A percentile compares a stretch with the other conserved stretches of the same genome.
Evolutionary conservation across 768 basidiomycete species (phyloP).

Genomic region (Obba rivulosa): DNA sequence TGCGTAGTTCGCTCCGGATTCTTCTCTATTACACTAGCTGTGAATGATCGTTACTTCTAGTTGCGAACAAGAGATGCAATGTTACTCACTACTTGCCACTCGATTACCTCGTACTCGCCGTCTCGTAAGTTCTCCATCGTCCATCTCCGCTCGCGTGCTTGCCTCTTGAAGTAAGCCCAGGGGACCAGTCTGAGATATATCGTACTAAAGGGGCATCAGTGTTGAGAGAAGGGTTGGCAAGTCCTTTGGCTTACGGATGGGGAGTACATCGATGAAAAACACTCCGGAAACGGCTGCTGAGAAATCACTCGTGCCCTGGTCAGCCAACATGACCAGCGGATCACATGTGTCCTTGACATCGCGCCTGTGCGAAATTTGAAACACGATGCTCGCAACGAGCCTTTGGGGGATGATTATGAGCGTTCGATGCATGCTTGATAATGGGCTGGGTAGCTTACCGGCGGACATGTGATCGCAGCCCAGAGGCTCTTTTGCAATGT

Average conservation of each 20-base stretch:
- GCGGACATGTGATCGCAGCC: not conserved
- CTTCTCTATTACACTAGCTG: not conserved
- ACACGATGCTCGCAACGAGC: slow-evolving; percentile 1
- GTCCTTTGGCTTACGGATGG: slow-evolving; percentile 12
- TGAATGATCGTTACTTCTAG: slow-evolving; percentile 1
- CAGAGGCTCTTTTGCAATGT: not conserved
- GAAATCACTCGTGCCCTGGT: slow-evolving; percentile 22
- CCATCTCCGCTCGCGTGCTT: not conserved
- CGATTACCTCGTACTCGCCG: not conserved
- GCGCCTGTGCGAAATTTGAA: slow-evolving; percentile 24
- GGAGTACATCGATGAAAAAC: slow-evolving; percentile 27
- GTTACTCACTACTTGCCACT: not conserved
- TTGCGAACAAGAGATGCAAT: not conserved
- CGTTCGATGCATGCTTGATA: not conserved
- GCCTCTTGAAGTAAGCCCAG: slow-evolving; percentile 11
- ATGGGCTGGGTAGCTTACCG: not conserved
- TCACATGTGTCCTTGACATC: slow-evolving; percentile 22
- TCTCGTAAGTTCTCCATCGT: not conserved
- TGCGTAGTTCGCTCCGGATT: not conserved
- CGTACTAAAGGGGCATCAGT: slow-evolving; percentile 1
- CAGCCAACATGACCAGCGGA: slow-evolving; percentile 17
- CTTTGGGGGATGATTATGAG: not conserved
- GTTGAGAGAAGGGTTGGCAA: not conserved
- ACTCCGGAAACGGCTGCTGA: slow-evolving; percentile 17
- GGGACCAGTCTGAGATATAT: slow-evolving; percentile 14